Base-by-base conservation (phyloP, 1,284 basidiomycete species). In the Bjerkandera adusta region DNA sequence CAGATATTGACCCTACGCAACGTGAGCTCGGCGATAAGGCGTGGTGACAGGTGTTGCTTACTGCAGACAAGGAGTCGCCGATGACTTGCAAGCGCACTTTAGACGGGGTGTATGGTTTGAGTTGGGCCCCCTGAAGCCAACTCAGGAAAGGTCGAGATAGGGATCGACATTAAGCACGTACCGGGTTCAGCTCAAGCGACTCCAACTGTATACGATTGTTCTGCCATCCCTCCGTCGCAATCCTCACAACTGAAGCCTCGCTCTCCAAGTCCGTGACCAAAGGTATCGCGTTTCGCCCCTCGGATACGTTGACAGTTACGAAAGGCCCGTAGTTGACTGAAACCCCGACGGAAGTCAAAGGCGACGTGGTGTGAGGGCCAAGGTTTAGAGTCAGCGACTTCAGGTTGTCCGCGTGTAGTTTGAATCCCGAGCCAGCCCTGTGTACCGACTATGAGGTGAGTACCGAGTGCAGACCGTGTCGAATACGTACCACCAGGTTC, bases 221-320 rank as follows among this genome's bases (percentile, higher is more conserved):
- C 60, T 80, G 75, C 76, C 78, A 81, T 13, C 77, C 77, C 52
- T 77, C 68, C 4, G 71, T 73, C 49, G 79, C 76, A 40, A 81
- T 62, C 13, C 76, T 60, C 1, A 81, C 67, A 5, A 77, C 66
- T 5, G 61, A 29, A 18, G 39, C 18, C 65, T 13, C 50, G 48
- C 22, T 45, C 44, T 10, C 27, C 45, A 34, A 45, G 45, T 8
- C 26, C 33, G 30, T 15, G 13, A 2, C 39, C 34, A 10, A 16
- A 15, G 38, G 71, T 27, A 81, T 73, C 4, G 35, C 33, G 52
- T 80, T 81, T 2, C 61, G 40, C 2, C 77, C 79, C 16, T 63
- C 62, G 3, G 76, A 72, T 10, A 75, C 68, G 51, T 81, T 78
- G 38, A 75, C 62, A 0, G 72, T 74, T 36, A 63, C 53, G 52